Percentiles rank a stretch among this genome's conserved stretches.
Conservation (phyloP, 2,329 filamentous ascomycete species). For the Cytospora leucostoma region DNA sequence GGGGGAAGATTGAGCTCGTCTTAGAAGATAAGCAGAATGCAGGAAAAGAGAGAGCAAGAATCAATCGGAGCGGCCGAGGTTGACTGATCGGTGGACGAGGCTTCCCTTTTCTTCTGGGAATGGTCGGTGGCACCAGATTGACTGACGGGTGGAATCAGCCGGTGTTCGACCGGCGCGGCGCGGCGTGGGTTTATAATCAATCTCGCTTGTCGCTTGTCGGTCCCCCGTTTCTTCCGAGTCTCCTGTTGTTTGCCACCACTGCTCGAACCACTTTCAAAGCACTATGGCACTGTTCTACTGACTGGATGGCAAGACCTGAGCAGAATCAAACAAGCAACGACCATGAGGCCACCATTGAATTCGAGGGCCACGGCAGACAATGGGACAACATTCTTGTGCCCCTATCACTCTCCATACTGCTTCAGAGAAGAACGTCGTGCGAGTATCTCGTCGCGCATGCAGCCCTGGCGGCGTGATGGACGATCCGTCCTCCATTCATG, state of each 20-base stretch:
- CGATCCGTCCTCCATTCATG: background rate
- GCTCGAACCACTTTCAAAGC: slow-evolving; percentile 26
- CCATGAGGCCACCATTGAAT: slow-evolving; percentile 7
- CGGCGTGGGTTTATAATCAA: slow-evolving; percentile 25
- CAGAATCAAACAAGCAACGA: background rate
- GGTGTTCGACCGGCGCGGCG: slow-evolving; percentile 9
- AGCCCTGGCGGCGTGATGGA: background rate
- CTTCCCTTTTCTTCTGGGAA: slow-evolving; percentile 14
- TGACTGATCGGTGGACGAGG: background rate
- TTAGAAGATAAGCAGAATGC: background rate
- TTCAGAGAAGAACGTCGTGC: too few relatives aligned
- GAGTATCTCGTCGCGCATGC: too few relatives aligned
- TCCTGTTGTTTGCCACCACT: slow-evolving; percentile 28
- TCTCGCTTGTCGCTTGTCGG: slow-evolving; percentile 24
- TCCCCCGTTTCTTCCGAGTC: slow-evolving; percentile 26
- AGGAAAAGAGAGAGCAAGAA: background rate
- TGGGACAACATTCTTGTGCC: background rate
- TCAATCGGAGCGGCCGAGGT: background rate
- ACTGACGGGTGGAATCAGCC: slow-evolving; percentile 19
- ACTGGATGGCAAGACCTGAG: background rate
- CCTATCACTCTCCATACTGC: too few relatives aligned
- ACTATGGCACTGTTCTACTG: background rate
- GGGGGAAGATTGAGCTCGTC: background rate
- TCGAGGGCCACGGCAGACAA: background rate
- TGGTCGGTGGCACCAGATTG: slow-evolving; percentile 1